Conservation (phyloP, 2,329 filamentous ascomycete species). For the Ambrosiella cleistominuta region DNA sequence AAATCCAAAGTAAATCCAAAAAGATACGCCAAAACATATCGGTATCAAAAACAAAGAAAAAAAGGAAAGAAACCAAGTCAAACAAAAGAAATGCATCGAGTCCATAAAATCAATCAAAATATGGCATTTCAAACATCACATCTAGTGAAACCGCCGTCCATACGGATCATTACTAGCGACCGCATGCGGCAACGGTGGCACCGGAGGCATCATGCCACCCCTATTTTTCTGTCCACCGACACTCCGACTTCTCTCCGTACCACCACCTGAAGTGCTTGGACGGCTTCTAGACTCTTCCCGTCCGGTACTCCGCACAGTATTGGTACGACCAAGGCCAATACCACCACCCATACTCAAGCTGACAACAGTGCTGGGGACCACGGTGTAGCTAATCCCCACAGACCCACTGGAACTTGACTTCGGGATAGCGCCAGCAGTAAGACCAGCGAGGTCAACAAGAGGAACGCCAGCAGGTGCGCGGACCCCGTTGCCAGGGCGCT, state of each 20-base stretch:
- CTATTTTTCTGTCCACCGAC: neutral
- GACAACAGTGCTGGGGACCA: neutral
- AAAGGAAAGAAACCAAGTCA: constrained; percentile 1
- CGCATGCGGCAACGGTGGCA: constrained; percentile 11
- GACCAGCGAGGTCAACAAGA: constrained; percentile 29
- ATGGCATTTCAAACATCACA: neutral
- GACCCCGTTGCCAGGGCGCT: constrained; percentile 33
- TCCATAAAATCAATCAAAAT: neutral
- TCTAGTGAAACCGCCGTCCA: constrained; percentile 10
- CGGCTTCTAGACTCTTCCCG: constrained; percentile 5
- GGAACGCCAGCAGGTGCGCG: constrained; percentile 24
- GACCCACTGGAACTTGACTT: constrained; percentile 1
- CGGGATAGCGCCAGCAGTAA: constrained; percentile 1
- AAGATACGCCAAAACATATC: neutral
- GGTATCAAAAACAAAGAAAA: constrained; percentile 4
- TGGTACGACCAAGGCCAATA: constrained; percentile 6
- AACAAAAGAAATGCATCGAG: neutral
- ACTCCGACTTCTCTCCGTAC: neutral
- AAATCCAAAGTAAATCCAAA: neutral
- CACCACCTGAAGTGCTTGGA: neutral
- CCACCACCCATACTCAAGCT: constrained; percentile 3
- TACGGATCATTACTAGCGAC: constrained; percentile 7
- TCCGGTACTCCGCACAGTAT: constrained; percentile 8
- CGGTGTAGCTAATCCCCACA: neutral
- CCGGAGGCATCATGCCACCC: constrained; percentile 6